A percentile compares a stretch with the other conserved stretches of the same genome.
Evolutionary conservation across 345 rosid species (phyloP).

Genomic region (Raphanus sativus): DNA sequence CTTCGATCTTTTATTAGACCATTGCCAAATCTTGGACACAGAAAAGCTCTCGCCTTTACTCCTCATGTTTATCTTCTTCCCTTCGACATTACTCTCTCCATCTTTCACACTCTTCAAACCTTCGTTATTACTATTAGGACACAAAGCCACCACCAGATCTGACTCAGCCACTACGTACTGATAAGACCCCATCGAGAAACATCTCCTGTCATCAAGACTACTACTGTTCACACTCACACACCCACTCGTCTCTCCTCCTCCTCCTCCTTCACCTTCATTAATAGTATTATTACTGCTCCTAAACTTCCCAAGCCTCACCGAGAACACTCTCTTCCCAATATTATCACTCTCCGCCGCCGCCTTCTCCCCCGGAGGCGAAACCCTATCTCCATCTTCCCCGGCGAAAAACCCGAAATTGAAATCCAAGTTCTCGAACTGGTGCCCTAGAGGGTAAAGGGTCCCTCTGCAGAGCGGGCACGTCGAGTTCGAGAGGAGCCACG

Average conservation of each 20-base stretch:
- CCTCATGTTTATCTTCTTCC: conserved; percentile 69
- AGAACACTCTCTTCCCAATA: conserved; percentile 68
- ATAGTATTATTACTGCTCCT: conserved; percentile 47
- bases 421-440: conserved; percentile 55
- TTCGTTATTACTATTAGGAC: conserved; percentile 41
- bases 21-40: conserved; percentile 90
- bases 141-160: conserved; percentile 58
- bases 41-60: conserved; percentile 95
- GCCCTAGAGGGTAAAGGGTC: conserved; percentile 52
- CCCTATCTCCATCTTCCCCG: conserved; percentile 50
- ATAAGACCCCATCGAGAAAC: conserved; percentile 58
- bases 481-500: conserved; percentile 88
- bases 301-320: conserved; percentile 83
- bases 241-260: conserved; percentile 59
- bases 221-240: conserved; percentile 57
- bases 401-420: conserved; percentile 52
- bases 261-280: conserved; percentile 35
- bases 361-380: conserved; percentile 44
- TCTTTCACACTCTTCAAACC: conserved; percentile 44
- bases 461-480: conserved; percentile 95
- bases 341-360: conserved; percentile 51
- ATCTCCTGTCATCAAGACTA: conserved; percentile 60
- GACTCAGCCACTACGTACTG: conserved; percentile 75
- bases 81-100: conserved; percentile 52
- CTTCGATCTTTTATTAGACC: conserved; percentile 71